phyloP scores from a whole-genome alignment of 2,329 filamentous ascomycete genomes.

The Alternaria sp. region DNA sequence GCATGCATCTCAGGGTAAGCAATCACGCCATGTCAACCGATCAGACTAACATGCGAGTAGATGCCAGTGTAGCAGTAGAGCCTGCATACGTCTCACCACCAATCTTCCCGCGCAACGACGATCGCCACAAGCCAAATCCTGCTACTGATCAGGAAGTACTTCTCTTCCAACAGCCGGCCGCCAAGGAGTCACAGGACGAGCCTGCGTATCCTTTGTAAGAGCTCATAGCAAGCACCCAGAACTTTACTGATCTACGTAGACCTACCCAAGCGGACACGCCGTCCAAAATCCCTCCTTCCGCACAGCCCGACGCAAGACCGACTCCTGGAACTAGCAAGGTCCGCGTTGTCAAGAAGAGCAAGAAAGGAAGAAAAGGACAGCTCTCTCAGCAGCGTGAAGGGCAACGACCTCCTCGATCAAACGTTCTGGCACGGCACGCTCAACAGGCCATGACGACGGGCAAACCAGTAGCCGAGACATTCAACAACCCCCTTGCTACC shows the following conservation, averaged over 20 bases:
- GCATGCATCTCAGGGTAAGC: background rate
- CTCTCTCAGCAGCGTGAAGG: background rate
- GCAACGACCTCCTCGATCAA: constrained; percentile 5
- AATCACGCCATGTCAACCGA: background rate
- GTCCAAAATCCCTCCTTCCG: background rate
- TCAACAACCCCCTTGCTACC: background rate
- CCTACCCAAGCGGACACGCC: background rate
- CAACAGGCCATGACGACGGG: background rate
- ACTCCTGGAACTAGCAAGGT: background rate
- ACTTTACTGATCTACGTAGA: background rate
- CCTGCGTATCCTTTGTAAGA: background rate
- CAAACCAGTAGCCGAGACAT: background rate
- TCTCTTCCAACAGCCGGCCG: background rate
- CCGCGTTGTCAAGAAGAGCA: background rate
- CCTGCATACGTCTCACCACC: background rate
- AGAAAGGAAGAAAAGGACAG: constrained; percentile 1
- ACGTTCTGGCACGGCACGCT: background rate
- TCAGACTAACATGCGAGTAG: background rate
- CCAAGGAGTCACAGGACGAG: background rate
- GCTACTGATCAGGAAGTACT: background rate
- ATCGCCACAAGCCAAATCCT: background rate
- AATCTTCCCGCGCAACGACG: background rate
- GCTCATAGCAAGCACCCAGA: background rate
- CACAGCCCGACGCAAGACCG: background rate
- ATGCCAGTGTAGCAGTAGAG: background rate